phyloP scores from a whole-genome alignment of 73 alveolate species.

The Paramecium pentaurelia region DNA sequence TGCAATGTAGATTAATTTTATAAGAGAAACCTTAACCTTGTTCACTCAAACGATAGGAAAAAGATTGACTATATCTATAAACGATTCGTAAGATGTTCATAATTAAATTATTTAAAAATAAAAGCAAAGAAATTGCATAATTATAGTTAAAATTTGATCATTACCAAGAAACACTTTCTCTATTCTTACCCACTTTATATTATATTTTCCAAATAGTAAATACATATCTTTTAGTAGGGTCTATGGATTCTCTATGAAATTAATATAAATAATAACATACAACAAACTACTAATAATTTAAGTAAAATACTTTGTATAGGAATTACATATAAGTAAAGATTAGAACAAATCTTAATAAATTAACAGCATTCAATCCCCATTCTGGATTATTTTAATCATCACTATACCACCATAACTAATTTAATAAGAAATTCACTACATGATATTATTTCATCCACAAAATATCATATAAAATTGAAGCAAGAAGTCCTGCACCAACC shows the following conservation, averaged over 20 bases:
- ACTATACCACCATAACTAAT: slow-evolving; percentile 39
- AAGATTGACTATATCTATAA: not conserved
- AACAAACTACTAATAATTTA: slow-evolving; percentile 26
- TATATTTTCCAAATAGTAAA: slow-evolving; percentile 21
- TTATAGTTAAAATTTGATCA: not conserved
- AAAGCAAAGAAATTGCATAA: not conserved
- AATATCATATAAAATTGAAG: slow-evolving; percentile 38
- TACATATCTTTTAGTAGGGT: slow-evolving; percentile 7
- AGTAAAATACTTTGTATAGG: slow-evolving; percentile 25
- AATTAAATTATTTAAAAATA: not conserved
- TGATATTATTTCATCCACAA: slow-evolving; percentile 40
- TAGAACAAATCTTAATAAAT: slow-evolving; percentile 24
- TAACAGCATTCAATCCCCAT: slow-evolving; percentile 41
- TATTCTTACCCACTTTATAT: slow-evolving; percentile 7
- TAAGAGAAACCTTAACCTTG: not conserved
- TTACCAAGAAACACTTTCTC: slow-evolving; percentile 4
- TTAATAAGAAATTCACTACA: not conserved
- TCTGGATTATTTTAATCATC: slow-evolving; percentile 40
- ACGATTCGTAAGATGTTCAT: not conserved
- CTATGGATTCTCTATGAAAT: slow-evolving; percentile 16
- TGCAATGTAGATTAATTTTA: not conserved
- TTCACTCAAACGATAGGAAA: not conserved
- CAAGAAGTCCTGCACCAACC: not conserved
- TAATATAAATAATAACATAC: slow-evolving; percentile 33
- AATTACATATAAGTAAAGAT: slow-evolving; percentile 30